A percentile compares a stretch with the other conserved stretches of the same genome.
Conservation (phyloP, 495 filamentous ascomycete species). For the Penicillium simplicissimum region DNA sequence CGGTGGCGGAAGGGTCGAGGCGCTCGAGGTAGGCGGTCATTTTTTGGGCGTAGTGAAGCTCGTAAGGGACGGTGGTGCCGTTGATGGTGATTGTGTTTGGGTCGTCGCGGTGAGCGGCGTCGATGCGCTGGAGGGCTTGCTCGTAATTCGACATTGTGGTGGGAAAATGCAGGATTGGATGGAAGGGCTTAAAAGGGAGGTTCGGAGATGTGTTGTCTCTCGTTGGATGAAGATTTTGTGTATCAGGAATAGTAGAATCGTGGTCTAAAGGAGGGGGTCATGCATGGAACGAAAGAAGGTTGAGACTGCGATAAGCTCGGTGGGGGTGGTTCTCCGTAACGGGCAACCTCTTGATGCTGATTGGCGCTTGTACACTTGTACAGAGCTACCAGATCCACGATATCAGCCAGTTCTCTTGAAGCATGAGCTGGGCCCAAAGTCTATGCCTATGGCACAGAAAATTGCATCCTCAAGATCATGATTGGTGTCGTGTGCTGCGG, state of each 20-base stretch:
- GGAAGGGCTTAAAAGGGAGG: background rate
- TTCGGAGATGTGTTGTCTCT: background rate
- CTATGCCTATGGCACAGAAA: too few species aligned
- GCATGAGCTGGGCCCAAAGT: too few species aligned
- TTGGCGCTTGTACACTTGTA: background rate
- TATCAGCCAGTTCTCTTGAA: background rate
- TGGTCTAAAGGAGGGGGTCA: background rate
- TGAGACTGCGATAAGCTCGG: background rate
- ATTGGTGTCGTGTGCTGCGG: too few species aligned
- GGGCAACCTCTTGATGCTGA: background rate
- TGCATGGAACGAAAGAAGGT: background rate
- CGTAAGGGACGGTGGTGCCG: slow-evolving; percentile 55
- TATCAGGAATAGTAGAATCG: background rate
- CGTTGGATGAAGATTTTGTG: background rate
- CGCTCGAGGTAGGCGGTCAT: slow-evolving; percentile 69
- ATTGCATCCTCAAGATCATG: too few species aligned
- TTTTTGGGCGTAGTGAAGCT: slow-evolving; percentile 76
- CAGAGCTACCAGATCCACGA: background rate
- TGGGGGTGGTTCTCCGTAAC: background rate
- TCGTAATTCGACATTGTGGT: slow-evolving; percentile 35
- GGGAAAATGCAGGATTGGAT: background rate
- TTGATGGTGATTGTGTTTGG: slow-evolving; percentile 47
- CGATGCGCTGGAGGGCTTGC: slow-evolving; percentile 62
- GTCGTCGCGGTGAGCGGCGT: slow-evolving; percentile 71
- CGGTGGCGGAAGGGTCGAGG: slow-evolving; percentile 57